Evolutionary conservation across 768 basidiomycete species (phyloP), one percentile per base, ranked within the genome.

Genomic region (Tulasnella sp.): DNA sequence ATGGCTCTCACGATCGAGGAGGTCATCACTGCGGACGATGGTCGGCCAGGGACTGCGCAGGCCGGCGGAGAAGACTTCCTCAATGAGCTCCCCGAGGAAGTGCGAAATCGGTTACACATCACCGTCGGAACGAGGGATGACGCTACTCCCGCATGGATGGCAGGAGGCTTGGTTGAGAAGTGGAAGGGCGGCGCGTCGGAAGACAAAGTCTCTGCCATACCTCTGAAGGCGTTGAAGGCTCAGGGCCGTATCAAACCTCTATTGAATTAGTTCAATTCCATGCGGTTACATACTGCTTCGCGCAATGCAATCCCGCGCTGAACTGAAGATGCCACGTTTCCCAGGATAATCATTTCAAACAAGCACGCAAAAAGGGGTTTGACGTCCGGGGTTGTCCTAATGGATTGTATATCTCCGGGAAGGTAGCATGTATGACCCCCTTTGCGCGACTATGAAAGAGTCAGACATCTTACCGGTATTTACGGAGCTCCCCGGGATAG

Each of bases 1-100:
- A 91, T 97, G 88, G 84, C 87, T 1, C 66, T 87, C 9, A 80
- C 82, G 0, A 79, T 96, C 29, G 82, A 83, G 1, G 74, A 80
- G 49, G 61, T 96, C 10, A 60, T 63, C 5, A 66, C 79, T 2
- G 70, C 67, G 0, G 73, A 65, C 15, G 71, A 56, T 11, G 45
- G 55, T 8, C 34, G 5, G 15, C 34, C 34, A 38, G 66, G 63
- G 25, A 67, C 66, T 1, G 71, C 66, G 1, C 69, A 71, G 25
- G 71, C 73, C 58, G 71, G 72, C 25, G 78, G 74, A 3, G 65
- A 70, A 4, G 72, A 72, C 51, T 83, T 89, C 50, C 60, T 83
- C 5, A 68, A 71, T 12, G 55, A 63, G 38, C 65, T 90, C 15
- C 72, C 78, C 0, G 68, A 73, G 4, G 74, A 77, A 11, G 63